Base-by-base conservation (phyloP, 192 early-diverging fungal species). In the Blastocladiella britannica region DNA sequence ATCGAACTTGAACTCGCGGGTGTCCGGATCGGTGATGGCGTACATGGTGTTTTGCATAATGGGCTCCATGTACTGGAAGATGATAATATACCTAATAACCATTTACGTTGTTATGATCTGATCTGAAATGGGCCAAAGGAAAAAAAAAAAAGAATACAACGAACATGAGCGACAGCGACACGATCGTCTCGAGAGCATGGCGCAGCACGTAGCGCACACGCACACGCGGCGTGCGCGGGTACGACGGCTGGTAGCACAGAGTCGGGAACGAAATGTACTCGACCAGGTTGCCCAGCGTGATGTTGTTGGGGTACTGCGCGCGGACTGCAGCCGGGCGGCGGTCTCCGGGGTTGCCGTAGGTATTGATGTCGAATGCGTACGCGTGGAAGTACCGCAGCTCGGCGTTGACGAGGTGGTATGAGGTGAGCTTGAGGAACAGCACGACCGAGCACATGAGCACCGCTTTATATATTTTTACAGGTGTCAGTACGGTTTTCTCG, bases 201-300 rank as follows among this genome's bases (percentile, higher is more conserved):
- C 90, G 90, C 54, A 82, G 57, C 60, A 92, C 75, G 63, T 87
- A 88, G 5, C 69, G 72, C 57, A 70, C 73, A 51, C 84, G 72
- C 61, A 92, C 79, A 25, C 65, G 57, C 20, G 65, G 60, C 15
- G 81, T 68, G 29, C 82, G 75, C 53, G 89, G 89, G 62, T 88
- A 92, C 0, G 75, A 74, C 28, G 85, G 82, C 60, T 92, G 89
- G 70, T 90, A 92, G 63, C 86, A 85, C 59, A 91, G 65, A 25
- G 89, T 91, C 8, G 89, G 89, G 7, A 81, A 81, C 53, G 81
- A 69, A 69, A 78, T 78, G 66, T 88, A 90, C 65, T 90, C 89
- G 5, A 70, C 56, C 9, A 83, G 55, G 64, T 83, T 84, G 26
- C 57, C 60, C 18, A 75, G 52, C 9, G 77, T 78, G 52, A 91